These are phyloP conservation scores for Cardamine resedifolia DNA, from an alignment of 345 rosid genomes.

Conservation along the genomic window DNA sequence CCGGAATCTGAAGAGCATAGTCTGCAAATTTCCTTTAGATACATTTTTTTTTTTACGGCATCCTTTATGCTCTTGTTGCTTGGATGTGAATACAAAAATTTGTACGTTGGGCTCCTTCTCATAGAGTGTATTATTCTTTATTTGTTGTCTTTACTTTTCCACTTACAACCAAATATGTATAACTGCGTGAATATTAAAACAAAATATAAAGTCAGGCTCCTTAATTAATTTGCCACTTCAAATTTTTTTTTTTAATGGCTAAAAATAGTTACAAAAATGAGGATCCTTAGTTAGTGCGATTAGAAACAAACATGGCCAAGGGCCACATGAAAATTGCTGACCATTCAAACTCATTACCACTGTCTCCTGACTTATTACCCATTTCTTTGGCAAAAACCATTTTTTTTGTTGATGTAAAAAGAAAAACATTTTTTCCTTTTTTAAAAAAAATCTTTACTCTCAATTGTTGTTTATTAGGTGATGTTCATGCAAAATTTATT, in stretches of 20 bases:
- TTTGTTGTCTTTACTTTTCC: neutral
- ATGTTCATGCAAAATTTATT: neutral
- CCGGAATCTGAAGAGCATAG: slow-evolving; percentile 33
- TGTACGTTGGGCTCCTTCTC: slow-evolving; percentile 26
- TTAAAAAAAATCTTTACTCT: neutral
- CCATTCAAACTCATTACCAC: neutral
- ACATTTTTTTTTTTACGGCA: no score
- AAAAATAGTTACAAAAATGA: neutral
- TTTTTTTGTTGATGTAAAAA: no score
- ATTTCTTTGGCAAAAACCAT: neutral
- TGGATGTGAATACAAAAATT: slow-evolving; percentile 8
- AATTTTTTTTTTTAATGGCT: neutral
- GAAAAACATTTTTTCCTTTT: accelerated
- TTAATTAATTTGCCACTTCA: neutral
- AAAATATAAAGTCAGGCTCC: no score
- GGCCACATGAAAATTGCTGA: neutral
- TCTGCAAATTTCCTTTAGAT: neutral
- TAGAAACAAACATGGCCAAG: neutral
- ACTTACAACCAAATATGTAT: neutral
- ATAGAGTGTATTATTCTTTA: neutral
- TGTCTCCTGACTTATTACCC: neutral
- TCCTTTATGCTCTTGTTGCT: slow-evolving; percentile 14
- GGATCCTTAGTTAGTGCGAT: neutral
- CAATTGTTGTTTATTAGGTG: neutral
- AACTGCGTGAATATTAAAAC: neutral